Evolutionary conservation across 768 basidiomycete genomes (phyloP), one percentile per base, ranked within the genome.

Genomic region (Xerocomus brunneocitrinus): DNA sequence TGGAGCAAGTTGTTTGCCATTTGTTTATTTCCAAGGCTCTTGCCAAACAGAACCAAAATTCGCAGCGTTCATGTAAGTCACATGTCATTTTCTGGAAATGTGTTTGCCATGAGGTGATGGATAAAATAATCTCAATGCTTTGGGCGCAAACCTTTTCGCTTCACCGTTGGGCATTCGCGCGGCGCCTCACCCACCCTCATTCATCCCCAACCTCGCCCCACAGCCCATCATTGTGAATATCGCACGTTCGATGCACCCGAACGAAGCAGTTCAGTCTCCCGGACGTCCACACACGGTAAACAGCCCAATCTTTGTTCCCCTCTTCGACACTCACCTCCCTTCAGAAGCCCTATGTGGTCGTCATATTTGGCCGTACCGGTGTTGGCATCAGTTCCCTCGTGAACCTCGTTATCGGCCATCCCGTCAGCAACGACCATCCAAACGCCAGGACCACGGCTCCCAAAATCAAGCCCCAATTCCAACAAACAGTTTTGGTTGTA

Each of bases 331-430:
- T 44, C 36, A 47, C 30, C 3, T 32, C 19, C 16, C 9, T 13
- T 27, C 8, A 42, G 56, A 45, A 46, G 28, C 60, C 62, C 8
- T 55, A 60, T 39, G 58, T 67, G 22, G 59, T 67, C 47, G 63
- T 67, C 1, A 50, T 69, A 43, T 69, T 67, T 13, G 67, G 67
- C 16, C 61, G 47, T 22, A 65, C 67, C 0, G 67, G 67, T 0
- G 67, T 59, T 7, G 67, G 67, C 19, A 35, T 67, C 45, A 68
- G 67, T 13, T 68, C 67, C 14, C 59, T 69, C 52, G 39, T 60
- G 5, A 67, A 68, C 52, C 60, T 69, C 51, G 63, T 69, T 25
- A 25, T 35, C 8, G 60, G 62, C n/a, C 41, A 50, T 40, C 58
- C 62, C 24, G 4, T 52, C 49, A 65, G 61, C 52, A 41, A 38